Evolutionary conservation across 2,329 filamentous ascomycete species (phyloP).

Genomic region (Colletotrichum coccodes): DNA sequence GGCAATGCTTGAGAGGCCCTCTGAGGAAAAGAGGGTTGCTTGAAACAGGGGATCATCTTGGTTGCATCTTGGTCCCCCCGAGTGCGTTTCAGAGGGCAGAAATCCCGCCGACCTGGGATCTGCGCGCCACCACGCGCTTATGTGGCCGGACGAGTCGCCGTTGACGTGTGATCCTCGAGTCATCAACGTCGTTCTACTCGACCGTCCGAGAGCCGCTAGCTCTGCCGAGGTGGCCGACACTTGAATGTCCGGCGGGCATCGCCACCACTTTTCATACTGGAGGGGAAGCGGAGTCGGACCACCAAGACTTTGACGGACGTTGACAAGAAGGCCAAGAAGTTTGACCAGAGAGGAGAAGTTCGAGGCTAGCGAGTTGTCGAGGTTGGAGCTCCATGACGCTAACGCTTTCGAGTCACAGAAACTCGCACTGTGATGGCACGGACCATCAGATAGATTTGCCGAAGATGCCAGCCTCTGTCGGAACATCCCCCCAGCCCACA

Average conservation of each 20-base stretch:
- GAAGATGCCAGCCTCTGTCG: background rate
- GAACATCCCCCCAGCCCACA: slow-evolving; percentile 1
- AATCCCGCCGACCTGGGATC: slow-evolving; percentile 2
- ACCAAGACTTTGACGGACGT: slow-evolving; percentile 15
- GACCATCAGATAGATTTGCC: slow-evolving; percentile 1
- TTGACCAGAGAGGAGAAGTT: background rate
- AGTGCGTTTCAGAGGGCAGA: slow-evolving; percentile 26
- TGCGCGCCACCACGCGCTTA: background rate
- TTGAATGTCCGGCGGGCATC: background rate
- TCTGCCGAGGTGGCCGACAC: slow-evolving; percentile 5
- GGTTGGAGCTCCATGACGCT: slow-evolving; percentile 14
- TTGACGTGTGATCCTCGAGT: slow-evolving; percentile 1
- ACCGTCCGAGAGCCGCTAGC: slow-evolving; percentile 16
- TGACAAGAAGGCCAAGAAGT: slow-evolving; percentile 2
- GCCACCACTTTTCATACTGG: background rate
- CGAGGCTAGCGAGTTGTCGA: background rate
- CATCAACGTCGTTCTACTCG: background rate
- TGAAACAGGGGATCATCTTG: slow-evolving; percentile 33
- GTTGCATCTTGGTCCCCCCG: slow-evolving; percentile 20
- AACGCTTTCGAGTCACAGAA: background rate
- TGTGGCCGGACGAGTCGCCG: background rate
- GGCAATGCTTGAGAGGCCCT: no score
- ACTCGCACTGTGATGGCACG: slow-evolving; percentile 8
- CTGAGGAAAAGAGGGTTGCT: background rate
- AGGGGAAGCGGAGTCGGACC: background rate